Evolutionary conservation across 192 early-diverging fungal genomes (phyloP), one percentile per base, ranked within the genome.

Genomic region (Pilaira anomala): DNA sequence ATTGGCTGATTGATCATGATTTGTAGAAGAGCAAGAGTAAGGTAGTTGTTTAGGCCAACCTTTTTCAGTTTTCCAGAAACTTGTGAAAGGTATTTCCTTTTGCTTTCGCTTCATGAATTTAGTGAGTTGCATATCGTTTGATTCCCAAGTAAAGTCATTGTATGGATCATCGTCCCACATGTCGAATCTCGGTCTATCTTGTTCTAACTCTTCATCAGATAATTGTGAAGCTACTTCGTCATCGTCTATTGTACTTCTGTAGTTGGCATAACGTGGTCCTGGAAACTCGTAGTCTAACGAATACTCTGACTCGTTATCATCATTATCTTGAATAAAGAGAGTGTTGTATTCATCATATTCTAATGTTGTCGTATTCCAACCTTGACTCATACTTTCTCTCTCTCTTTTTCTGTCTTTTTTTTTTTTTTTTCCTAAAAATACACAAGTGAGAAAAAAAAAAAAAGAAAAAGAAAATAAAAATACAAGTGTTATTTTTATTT

Each of bases 161-260:
- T 66, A 66, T 0, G 46, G 65, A 40, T 72, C 70, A 22, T 72
- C 70, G 41, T 72, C 70, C 70, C 70, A 72, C 70, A 72, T 72
- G 45, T 72, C 70, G 50, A 62, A 72, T 24, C 45, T 51, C 0
- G 65, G 42, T 2, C 7, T 5, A 18, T 30, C 21, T n/a, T 60
- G 41, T 11, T 62, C 56, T 8, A 65, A 21, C 21, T 65, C 64
- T 19, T 51, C 62, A 44, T 72, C 65, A n/a, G 54, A 21, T 0
- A 64, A 42, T 24, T 64, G 50, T 1, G 63, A 64, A 29, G 63
- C 63, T 9, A 36, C 11, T 9, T 36, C 33, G 22, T 62, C 60
- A 9, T 55, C 51, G 55, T 71, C 69, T 22, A 58, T 28, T 51
- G 51, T 42, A 42, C 40, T 22, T 12, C 64, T 59, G 30, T 66